Conservation (phyloP, 1,139 yeast species). For the Blastobotrys capitulatus region DNA sequence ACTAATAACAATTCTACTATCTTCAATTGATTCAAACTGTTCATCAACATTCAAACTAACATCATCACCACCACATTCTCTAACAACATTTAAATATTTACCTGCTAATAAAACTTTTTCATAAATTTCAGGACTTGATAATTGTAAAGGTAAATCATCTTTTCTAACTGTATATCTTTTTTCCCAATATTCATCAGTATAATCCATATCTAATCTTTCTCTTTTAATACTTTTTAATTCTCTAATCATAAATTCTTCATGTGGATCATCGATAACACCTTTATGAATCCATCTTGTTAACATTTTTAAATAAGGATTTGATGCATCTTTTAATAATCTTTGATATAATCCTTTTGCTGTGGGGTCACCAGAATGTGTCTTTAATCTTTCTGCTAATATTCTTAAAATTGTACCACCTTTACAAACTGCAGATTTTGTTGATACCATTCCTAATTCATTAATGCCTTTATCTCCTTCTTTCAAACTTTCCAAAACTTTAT, state of each 20-base stretch:
- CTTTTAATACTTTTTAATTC: conserved; percentile 30
- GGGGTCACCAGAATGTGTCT: conserved; percentile 61
- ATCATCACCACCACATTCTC: conserved; percentile 46
- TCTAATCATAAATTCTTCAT: conserved; percentile 74
- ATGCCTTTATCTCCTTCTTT: conserved; percentile 24
- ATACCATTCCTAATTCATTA: conserved; percentile 24
- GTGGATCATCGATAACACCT: conserved; percentile 75
- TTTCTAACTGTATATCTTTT: conserved; percentile 69
- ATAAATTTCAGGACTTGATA: conserved; percentile 51
- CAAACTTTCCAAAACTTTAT: conserved; percentile 29
- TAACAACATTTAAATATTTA: conserved; percentile 69
- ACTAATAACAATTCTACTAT: conserved; percentile 49
- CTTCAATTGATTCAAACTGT: conserved; percentile 44
- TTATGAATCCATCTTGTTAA: conserved; percentile 70
- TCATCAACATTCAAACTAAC: conserved; percentile 25
- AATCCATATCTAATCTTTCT: conserved; percentile 39
- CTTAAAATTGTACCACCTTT: conserved; percentile 38
- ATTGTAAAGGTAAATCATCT: conserved; percentile 71
- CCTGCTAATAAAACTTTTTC: conserved; percentile 75
- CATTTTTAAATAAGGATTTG: conserved; percentile 61
- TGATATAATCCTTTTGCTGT: conserved; percentile 48
- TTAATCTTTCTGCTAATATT: conserved; percentile 54
- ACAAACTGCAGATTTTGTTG: conserved; percentile 24
- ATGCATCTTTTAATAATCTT: conserved; percentile 51
- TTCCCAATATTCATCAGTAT: conserved; percentile 78